phyloP scores from a whole-genome alignment of 495 filamentous ascomycete genomes.

The Elasticomyces elasticus region DNA sequence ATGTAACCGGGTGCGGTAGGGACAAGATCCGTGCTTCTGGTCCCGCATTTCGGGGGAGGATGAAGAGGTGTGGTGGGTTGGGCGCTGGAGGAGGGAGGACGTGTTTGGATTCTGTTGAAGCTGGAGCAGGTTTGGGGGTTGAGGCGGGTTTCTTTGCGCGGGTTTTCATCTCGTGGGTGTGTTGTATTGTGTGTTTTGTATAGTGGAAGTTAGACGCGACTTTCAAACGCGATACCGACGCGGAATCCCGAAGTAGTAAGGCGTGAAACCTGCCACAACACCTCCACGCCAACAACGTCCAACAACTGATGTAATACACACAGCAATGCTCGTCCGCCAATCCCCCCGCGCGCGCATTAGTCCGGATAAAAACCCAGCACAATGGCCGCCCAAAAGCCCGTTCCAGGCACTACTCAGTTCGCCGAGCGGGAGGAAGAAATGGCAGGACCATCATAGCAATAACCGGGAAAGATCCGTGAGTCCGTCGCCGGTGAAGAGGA shows the following conservation, averaged over 20 bases:
- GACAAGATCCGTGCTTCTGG: conserved; percentile 60
- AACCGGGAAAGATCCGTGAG: conserved; percentile 29
- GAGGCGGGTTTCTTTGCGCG: conserved; percentile 12
- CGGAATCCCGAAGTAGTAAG: background rate
- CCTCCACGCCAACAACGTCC: background rate
- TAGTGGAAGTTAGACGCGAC: background rate
- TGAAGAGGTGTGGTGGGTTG: conserved; percentile 59
- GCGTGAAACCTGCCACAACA: background rate
- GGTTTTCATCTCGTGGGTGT: conserved; percentile 8
- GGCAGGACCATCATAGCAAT: conserved; percentile 49
- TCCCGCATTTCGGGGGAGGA: conserved; percentile 61
- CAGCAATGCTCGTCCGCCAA: conserved; percentile 17
- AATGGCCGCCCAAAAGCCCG: conserved; percentile 80
- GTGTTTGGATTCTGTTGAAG: background rate
- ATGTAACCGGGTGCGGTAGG: conserved; percentile 67
- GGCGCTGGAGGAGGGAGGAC: conserved; percentile 19
- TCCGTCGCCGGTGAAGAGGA: conserved; percentile 37
- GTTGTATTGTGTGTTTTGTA: background rate
- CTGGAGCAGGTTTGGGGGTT: background rate
- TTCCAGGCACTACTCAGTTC: conserved; percentile 75
- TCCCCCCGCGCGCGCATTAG: conserved; percentile 18
- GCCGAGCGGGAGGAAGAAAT: conserved; percentile 62
- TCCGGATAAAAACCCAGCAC: conserved; percentile 11
- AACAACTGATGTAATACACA: background rate
- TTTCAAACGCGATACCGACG: conserved; percentile 1